Evolutionary conservation across 371 early-diverging fungal genomes (phyloP).

Genomic region (Mucor indicus): DNA sequence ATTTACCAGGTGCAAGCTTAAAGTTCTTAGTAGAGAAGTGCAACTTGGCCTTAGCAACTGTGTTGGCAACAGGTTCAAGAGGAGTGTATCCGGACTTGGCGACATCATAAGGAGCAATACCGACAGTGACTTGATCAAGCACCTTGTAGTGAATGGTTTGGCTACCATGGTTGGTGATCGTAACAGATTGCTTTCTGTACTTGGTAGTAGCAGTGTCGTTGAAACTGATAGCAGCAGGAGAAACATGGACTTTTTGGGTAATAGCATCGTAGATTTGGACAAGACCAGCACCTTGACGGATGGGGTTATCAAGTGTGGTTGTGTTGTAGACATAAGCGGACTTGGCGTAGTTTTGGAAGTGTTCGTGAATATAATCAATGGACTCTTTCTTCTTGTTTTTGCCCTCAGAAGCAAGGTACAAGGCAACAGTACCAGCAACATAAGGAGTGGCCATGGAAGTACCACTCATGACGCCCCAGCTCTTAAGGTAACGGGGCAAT

Average conservation of each 20-base stretch:
- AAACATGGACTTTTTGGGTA: conserved; percentile 40
- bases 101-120: conserved; percentile 39
- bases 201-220: conserved; percentile 56
- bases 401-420: conserved; percentile 43
- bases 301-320: conserved; percentile 23
- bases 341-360: conserved; percentile 53
- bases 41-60: conserved; percentile 28
- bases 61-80: conserved; percentile 21
- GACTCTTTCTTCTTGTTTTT: conserved; percentile 22
- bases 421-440: conserved; percentile 64
- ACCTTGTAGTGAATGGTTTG: conserved; percentile 47
- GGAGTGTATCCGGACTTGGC: conserved; percentile 21
- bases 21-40: conserved; percentile 31
- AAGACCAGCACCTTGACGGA: conserved; percentile 72
- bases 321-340: conserved; percentile 1
- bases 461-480: conserved; percentile 60
- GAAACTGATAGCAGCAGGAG: conserved; percentile 65
- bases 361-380: conserved; percentile 19
- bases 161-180: conserved; percentile 55
- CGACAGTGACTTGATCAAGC: conserved; percentile 35
- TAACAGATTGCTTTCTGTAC: conserved; percentile 39
- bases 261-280: conserved; percentile 65
- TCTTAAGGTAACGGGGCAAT: conserved; percentile 33
- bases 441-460: conserved; percentile 70
- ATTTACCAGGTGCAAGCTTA: conserved; percentile 41